phyloP scores from a whole-genome alignment of 768 basidiomycete species.

The Mrakia blollopis region DNA sequence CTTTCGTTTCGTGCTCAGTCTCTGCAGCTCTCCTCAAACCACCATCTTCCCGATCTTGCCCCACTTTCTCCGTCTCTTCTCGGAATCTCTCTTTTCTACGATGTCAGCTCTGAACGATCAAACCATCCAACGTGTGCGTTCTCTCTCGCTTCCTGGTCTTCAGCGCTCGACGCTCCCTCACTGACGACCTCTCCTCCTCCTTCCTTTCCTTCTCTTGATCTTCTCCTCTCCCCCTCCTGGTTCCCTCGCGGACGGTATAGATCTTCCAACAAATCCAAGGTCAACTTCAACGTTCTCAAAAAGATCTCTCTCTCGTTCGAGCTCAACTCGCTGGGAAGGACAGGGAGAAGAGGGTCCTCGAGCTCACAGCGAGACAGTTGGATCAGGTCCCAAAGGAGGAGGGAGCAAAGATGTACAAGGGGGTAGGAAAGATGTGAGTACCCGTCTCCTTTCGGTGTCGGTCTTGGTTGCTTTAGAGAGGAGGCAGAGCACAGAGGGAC shows the following conservation, averaged over 20 bases:
- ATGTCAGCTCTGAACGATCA: slow-evolving; percentile 69
- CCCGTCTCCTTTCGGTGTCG: not conserved
- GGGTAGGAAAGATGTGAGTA: slow-evolving; percentile 88
- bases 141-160: not conserved
- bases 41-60: not conserved
- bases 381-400: slow-evolving; percentile 55
- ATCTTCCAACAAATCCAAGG: slow-evolving; percentile 86
- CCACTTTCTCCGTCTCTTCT: no score
- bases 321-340: slow-evolving; percentile 79
- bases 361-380: slow-evolving; percentile 83
- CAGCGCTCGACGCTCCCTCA: not conserved
- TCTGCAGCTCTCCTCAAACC: not conserved
- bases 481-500: not conserved
- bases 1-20: not conserved
- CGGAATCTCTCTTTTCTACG: slow-evolving; percentile 21
- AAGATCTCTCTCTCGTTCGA: slow-evolving; percentile 63
- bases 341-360: slow-evolving; percentile 79
- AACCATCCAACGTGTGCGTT: slow-evolving; percentile 68
- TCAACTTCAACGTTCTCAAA: slow-evolving; percentile 70
- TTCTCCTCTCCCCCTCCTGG: not conserved
- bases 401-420: slow-evolving; percentile 76
- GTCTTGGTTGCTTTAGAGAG: not conserved
- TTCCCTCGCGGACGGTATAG: slow-evolving; percentile 47
- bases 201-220: not conserved
- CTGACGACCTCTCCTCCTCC: not conserved